Base-by-base conservation (phyloP, 257 asterid species). In the Solanum virginianum region DNA sequence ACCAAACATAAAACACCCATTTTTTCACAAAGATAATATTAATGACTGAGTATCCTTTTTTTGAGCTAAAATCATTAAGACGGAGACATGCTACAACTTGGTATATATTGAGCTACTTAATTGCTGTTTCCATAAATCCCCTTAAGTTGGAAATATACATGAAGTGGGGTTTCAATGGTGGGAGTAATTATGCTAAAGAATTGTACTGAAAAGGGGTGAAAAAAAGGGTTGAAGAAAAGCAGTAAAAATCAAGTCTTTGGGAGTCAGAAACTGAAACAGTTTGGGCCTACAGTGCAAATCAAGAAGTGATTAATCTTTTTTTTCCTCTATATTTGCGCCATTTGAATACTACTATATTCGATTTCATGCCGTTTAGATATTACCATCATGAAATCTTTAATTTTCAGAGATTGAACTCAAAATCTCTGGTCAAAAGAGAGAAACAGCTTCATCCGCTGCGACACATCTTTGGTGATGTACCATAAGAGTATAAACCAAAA, bases 121-220 rank as follows among this genome's bases (percentile, higher is more conserved):
- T 36, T 68, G 49, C 24, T 68, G 51, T 17, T 68, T 4, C 79
- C 14, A 36, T 36, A 36, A 69, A 36, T 36, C 74, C 74, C 47
- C 62, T 15, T 9, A 16, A 79, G 49, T 16, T 26, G 82, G 62
- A 79, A 79, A 51, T 77, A 45, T 75, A 75, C 82, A 49, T 47
- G 60, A 75, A 49, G 82, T 75, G 82, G 62, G 82, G 41, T 75
- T 49, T 75, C 82, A 75, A 75, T 24, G 43, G 82, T 49, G 62
- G 62, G 24, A 49, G 82, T 49, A 75, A 75, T 26, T 75, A 75
- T 49, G 62, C 43, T 75, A 75, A 75, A 49, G 45, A 82, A 45
- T n/a, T 51, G 80, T 39, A 83, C 85, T 47, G 47, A 13, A 83
- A 65, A 66, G 53, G 80, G 36, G n/a, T 32, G 12, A 12, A 2